phyloP scores from a whole-genome alignment of 2,329 filamentous ascomycete species.

The Alternaria alternata region DNA sequence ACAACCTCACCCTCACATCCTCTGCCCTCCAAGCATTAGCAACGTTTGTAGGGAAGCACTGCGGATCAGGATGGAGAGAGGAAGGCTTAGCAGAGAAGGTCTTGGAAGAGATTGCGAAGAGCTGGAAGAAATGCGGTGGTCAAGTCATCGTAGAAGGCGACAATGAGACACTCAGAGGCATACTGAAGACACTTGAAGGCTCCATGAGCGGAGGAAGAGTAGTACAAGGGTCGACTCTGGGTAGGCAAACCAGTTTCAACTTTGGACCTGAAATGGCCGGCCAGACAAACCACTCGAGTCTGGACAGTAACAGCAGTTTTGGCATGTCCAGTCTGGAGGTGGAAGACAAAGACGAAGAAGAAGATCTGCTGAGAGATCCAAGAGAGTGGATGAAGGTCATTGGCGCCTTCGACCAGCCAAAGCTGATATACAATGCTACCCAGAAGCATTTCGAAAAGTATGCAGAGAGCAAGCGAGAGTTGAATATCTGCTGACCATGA shows the following conservation, averaged over 20 bases:
- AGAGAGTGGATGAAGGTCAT: conserved; percentile 86
- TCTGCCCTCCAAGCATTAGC: conserved; percentile 85
- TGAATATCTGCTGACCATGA: conserved; percentile 18
- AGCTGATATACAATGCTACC: conserved; percentile 74
- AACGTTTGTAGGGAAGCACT: conserved; percentile 89
- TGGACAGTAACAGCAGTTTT: conserved; percentile 72
- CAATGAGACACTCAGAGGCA: conserved; percentile 73
- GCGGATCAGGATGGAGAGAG: conserved; percentile 95
- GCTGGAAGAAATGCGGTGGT: conserved; percentile 89
- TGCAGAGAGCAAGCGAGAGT: conserved; percentile 5
- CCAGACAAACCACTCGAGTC: conserved; percentile 40
- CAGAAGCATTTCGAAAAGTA: conserved; percentile 93
- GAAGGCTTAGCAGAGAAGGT: conserved; percentile 92
- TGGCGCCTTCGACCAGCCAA: conserved; percentile 84
- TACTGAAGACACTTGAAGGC: conserved; percentile 83
- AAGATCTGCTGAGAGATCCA: conserved; percentile 71
- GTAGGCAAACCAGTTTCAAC: conserved; percentile 70
- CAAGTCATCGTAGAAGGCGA: conserved; percentile 91
- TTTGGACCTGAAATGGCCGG: conserved; percentile 58
- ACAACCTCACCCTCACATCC: conserved; percentile 90
- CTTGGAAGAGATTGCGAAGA: conserved; percentile 86
- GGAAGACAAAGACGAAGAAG: conserved; percentile 64
- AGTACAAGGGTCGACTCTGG: conserved; percentile 62
- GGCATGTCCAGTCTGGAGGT: conserved; percentile 60
- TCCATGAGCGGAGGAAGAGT: conserved; percentile 88